Evolutionary conservation across 1,139 yeast species (phyloP), one percentile per base, ranked within the genome.

Genomic region (Magnusiomyces magnusii): DNA sequence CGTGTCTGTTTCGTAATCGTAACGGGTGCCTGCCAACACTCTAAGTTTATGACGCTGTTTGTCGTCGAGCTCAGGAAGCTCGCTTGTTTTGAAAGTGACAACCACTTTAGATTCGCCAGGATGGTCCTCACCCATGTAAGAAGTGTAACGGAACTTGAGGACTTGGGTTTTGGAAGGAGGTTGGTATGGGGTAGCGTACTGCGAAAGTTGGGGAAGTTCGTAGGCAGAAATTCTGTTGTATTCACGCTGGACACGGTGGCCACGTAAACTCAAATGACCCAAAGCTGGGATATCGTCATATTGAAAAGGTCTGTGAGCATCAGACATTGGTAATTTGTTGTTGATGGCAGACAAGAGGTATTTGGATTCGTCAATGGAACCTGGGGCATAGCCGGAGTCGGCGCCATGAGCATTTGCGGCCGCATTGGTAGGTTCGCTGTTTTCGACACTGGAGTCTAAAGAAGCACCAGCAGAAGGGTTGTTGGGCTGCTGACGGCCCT

Each of bases 151-250:
- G 70, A 88, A 86, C 57, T 76, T 78, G 50, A 91, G 89, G 39
- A 81, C 76, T 53, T 81, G 80, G 3, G 68, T 66, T 25, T 67
- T 64, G 5, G 79, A 65, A 17, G 73, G 73, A 27, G 86, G 86
- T 47, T 67, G 71, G 73, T 84, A 62, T 17, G 64, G 66, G 34
- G 66, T 55, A 59, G 70, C 64, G 59, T 66, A 86, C 71, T 89
- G 83, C 53, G 86, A 84, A 64, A 93, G 78, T 60, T 85, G 81
- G 2, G 99, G 99, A 78, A 92, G 80, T 72, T 92, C 98, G 74
- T 86, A 93, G 0, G 98, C 97, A 39, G 95, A 87, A 47, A 89
- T 78, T 67, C 97, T 80, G 68, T 85, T 86, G 68, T 86, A 83
- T 59, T 81, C 79, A 68, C 88, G 76, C 66, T 80, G 82, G 25